Evolutionary conservation across 768 basidiomycete genomes (phyloP), one percentile per base, ranked within the genome.

Genomic region (Ramaria sp.): DNA sequence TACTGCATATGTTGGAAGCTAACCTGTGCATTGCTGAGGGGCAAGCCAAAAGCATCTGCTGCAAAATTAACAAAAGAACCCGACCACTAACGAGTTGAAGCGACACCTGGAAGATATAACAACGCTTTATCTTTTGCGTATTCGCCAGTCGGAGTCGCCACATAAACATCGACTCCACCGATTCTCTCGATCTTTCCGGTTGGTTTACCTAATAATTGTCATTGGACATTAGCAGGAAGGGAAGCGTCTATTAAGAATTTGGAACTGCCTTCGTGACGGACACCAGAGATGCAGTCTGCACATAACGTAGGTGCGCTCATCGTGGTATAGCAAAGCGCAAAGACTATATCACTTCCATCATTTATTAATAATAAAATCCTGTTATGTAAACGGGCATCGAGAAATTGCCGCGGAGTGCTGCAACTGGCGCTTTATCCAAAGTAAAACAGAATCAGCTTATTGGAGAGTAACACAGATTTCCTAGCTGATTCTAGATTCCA

Each of bases 111-210:
- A 30, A 57, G 52, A 24, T 24, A 47, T 28, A 57, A 36, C 24
- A 57, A 16, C 12, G 56, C 56, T 51, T 57, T 57, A 22, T 57
- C 56, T 42, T 57, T 57, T 10, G 42, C 41, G 28, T 53, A 57
- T 37, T 57, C 56, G 5, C 47, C 45, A 10, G 22, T 15, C 3
- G 56, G 56, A 20, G 47, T 43, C 10, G 56, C 56, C 16, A 57
- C 44, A 32, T 57, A 54, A 1, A 53, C 52, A 15, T 57, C 56
- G 15, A 54, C 52, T 13, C 56, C 56, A 3, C 45, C 52, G 20
- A 57, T 47, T 28, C 47, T 57, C 44, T 57, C 52, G 45, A 57
- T 47, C 25, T 22, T 52, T 15, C 56, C 56, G 28, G 42, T 47
- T 6, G 27, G 52, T 6, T 36, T 54, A 16, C 37, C 16, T 44